These are phyloP conservation scores for Phaeosphaeriaceae sp. DNA, from an alignment of 2,329 filamentous ascomycete genomes.

Conservation along the genomic window DNA sequence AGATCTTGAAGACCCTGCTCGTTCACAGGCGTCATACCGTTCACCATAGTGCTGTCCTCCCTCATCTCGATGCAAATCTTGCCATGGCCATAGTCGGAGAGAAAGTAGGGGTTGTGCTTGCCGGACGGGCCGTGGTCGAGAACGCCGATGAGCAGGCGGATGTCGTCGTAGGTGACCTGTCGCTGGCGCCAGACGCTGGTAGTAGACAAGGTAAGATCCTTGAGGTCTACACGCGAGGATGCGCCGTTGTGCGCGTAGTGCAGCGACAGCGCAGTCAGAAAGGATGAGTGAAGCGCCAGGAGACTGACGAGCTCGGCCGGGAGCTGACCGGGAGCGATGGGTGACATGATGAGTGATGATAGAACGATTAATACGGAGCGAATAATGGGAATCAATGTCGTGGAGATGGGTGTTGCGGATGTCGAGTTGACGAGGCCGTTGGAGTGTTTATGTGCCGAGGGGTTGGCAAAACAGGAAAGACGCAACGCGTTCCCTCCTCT, in stretches of 20 bases:
- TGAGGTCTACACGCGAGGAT: slow-evolving; percentile 52
- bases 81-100: slow-evolving; percentile 53
- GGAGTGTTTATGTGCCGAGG: slow-evolving; percentile 36
- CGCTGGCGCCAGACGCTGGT: slow-evolving; percentile 56
- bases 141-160: slow-evolving; percentile 55
- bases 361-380: slow-evolving; percentile 26
- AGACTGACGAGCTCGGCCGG: slow-evolving; percentile 54
- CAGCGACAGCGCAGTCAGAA: slow-evolving; percentile 57
- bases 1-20: slow-evolving; percentile 57
- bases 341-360: slow-evolving; percentile 36
- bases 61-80: slow-evolving; percentile 52
- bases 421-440: slow-evolving; percentile 14
- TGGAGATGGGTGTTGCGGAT: slow-evolving; percentile 23
- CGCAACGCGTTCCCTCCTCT: slow-evolving; percentile 25
- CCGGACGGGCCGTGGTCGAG: slow-evolving; percentile 38
- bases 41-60: slow-evolving; percentile 35
- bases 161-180: slow-evolving; percentile 53
- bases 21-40: slow-evolving; percentile 45
- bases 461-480: slow-evolving; percentile 32
- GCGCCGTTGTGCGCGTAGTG: slow-evolving; percentile 59
- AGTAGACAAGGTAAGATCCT: slow-evolving; percentile 48
- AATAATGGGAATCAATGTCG: slow-evolving; percentile 28
- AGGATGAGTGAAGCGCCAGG: slow-evolving; percentile 55
- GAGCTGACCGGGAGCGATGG: slow-evolving; percentile 41
- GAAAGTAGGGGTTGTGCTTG: slow-evolving; percentile 44